These are phyloP conservation scores for Phoma herbarum DNA, from an alignment of 2,329 filamentous ascomycete genomes.

Conservation along the genomic window DNA sequence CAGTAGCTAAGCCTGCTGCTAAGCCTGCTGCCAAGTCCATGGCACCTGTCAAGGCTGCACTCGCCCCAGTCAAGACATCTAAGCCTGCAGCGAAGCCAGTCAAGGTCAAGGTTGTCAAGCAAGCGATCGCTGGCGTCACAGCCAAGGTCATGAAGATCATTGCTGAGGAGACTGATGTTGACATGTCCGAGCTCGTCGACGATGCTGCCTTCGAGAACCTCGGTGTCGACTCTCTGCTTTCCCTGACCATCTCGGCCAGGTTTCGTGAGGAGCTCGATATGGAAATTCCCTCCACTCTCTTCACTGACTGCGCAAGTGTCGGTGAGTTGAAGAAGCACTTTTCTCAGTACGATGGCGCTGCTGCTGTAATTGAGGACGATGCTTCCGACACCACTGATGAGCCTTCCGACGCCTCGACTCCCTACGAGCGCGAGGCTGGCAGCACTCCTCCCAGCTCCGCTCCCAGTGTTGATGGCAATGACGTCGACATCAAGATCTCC, in stretches of 20 bases:
- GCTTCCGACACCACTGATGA: conserved; percentile 53
- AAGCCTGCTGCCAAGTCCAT: conserved; percentile 48
- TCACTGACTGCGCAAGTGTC: conserved; percentile 68
- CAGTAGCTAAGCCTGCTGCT: conserved; percentile 47
- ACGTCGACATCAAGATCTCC: conserved; percentile 45
- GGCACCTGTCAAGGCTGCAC: conserved; percentile 47
- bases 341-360: conserved; percentile 56
- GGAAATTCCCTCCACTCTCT: conserved; percentile 66
- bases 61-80: conserved; percentile 53
- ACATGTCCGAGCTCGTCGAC: conserved; percentile 66
- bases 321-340: conserved; percentile 68
- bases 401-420: conserved; percentile 54
- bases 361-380: conserved; percentile 49
- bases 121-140: conserved; percentile 57
- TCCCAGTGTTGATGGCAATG: conserved; percentile 57
- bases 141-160: conserved; percentile 70
- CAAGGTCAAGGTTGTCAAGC: conserved; percentile 59
- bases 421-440: conserved; percentile 52
- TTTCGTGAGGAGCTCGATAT: conserved; percentile 69
- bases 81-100: conserved; percentile 63
- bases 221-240: conserved; percentile 69
- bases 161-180: conserved; percentile 70
- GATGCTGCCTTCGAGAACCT: conserved; percentile 69
- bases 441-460: conserved; percentile 61
- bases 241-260: conserved; percentile 67